Percentiles rank a stretch among this genome's conserved stretches.
These are phyloP conservation scores for Ambrosia trifida DNA, from an alignment of 129 eudicot genomes.

Conservation along the genomic window DNA sequence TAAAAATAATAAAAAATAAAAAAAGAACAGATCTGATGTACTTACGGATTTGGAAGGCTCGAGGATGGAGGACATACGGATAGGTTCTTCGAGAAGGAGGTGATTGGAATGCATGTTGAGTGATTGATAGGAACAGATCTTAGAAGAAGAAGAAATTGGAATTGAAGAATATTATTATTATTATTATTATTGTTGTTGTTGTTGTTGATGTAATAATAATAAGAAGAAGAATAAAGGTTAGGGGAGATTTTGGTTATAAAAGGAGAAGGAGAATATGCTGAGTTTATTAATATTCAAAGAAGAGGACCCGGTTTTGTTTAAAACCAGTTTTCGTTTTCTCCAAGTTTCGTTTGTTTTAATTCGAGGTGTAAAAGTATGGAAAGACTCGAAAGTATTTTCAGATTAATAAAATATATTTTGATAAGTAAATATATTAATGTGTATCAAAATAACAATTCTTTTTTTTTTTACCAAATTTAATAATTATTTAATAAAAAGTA, in stretches of 20 bases:
- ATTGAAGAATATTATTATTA: too few species aligned
- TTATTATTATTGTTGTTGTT: too few species aligned
- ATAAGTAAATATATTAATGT: too few species aligned
- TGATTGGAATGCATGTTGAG: slow-evolving; percentile 77
- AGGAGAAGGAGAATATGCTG: slow-evolving; percentile 4
- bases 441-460: too few species aligned
- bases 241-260: not conserved
- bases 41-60: slow-evolving; percentile 91
- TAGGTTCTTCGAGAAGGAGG: slow-evolving; percentile 87
- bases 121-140: slow-evolving; percentile 3
- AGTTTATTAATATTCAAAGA: slow-evolving; percentile 9
- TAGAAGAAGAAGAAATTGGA: not conserved
- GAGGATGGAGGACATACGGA: slow-evolving; percentile 85
- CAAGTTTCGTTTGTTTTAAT: slow-evolving; percentile 24
- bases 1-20: slow-evolving; percentile 16
- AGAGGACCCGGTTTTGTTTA: slow-evolving; percentile 33
- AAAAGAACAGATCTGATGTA: not conserved
- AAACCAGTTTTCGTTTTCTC: slow-evolving; percentile 31
- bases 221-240: not conserved
- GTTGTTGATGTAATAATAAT: not conserved
- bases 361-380: not conserved
- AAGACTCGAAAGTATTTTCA: not conserved
- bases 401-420: not conserved
- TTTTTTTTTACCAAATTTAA: too few species aligned
- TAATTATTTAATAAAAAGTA: too few species aligned